These are phyloP conservation scores for Albophoma yamanashiensis DNA, from an alignment of 2,329 filamentous ascomycete species.

Conservation along the genomic window DNA sequence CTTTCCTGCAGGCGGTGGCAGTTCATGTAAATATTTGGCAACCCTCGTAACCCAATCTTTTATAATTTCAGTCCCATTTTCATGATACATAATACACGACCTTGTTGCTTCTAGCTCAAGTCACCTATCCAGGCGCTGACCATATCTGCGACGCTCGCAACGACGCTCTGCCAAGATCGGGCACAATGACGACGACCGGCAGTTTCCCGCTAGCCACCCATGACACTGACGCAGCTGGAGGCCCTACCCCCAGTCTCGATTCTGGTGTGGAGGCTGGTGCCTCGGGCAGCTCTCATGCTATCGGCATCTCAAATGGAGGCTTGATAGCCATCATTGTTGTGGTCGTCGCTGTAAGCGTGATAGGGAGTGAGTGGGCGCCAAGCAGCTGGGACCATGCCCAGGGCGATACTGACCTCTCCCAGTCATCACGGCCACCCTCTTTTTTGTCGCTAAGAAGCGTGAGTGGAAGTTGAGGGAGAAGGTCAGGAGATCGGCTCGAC, in stretches of 20 bases:
- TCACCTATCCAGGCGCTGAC: not conserved
- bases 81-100: not conserved
- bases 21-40: not conserved
- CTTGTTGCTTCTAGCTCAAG: not conserved
- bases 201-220: conserved; percentile 34
- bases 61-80: not conserved
- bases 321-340: conserved; percentile 67
- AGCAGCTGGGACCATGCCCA: not conserved
- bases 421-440: conserved; percentile 59
- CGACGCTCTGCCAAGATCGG: not conserved
- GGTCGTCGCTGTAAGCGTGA: conserved; percentile 53
- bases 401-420: conserved; percentile 6
- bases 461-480: conserved; percentile 72
- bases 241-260: conserved; percentile 22
- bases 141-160: not conserved
- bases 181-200: conserved; percentile 27
- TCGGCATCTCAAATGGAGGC: conserved; percentile 56
- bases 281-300: conserved; percentile 43
- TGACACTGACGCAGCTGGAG: conserved; percentile 20
- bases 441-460: conserved; percentile 72
- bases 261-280: conserved; percentile 52
- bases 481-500: conserved; percentile 56
- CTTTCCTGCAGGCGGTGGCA: not conserved
- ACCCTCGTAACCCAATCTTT: not conserved
- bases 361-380: conserved; percentile 50